phyloP scores from a whole-genome alignment of 2,329 filamentous ascomycete species.

The Eutypella sp. region DNA sequence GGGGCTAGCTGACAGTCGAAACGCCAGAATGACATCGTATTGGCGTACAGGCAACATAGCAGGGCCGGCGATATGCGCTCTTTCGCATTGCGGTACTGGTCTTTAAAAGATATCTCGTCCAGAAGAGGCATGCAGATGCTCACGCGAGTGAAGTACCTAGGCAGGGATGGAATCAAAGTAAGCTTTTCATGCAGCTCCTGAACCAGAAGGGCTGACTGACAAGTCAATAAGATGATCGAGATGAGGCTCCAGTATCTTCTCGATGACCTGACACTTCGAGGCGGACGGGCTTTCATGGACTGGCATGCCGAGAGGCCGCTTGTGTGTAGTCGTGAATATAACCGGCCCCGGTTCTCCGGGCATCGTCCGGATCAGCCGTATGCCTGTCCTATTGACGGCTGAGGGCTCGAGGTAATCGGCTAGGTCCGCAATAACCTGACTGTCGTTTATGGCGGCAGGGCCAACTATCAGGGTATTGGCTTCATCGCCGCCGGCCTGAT shows the following conservation, averaged over 20 bases:
- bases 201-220: constrained; percentile 23
- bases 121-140: constrained; percentile 59
- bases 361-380: constrained; percentile 22
- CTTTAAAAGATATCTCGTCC: constrained; percentile 49
- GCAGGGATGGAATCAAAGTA: not conserved
- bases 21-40: constrained; percentile 54
- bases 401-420: constrained; percentile 48
- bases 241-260: constrained; percentile 54
- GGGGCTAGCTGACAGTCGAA: constrained; percentile 37
- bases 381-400: constrained; percentile 10
- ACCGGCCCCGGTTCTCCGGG: constrained; percentile 28
- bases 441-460: constrained; percentile 54
- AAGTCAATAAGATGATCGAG: constrained; percentile 44
- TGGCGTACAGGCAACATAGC: constrained; percentile 52
- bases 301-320: constrained; percentile 38
- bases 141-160: constrained; percentile 49
- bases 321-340: constrained; percentile 42
- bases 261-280: constrained; percentile 49
- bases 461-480: constrained; percentile 52
- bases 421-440: constrained; percentile 55
- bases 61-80: constrained; percentile 51
- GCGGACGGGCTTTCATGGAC: constrained; percentile 33
- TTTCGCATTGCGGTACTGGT: constrained; percentile 39
- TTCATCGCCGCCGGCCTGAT: constrained; percentile 28
- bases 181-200: not conserved